These are phyloP conservation scores for Coprinellus aureogranulatus DNA, from an alignment of 768 basidiomycete species.

Conservation along the genomic window DNA sequence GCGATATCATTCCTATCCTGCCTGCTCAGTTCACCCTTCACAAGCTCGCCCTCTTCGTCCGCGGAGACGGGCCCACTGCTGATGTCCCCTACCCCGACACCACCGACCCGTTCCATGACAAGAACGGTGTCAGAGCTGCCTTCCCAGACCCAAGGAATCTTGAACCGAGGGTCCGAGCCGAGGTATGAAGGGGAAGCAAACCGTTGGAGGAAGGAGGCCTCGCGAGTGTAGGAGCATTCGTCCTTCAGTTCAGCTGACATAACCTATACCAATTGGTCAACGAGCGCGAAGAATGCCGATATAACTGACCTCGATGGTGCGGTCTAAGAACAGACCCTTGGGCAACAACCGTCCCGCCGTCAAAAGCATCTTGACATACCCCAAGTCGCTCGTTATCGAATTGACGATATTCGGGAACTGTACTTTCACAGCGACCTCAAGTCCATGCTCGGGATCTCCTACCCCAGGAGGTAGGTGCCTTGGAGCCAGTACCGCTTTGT, in stretches of 20 bases:
- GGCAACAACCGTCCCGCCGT: slow-evolving; percentile 81
- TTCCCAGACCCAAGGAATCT: slow-evolving; percentile 83
- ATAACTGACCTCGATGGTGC: slow-evolving; percentile 66
- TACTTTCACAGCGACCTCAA: slow-evolving; percentile 66
- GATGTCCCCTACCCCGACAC: slow-evolving; percentile 72
- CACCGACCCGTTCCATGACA: slow-evolving; percentile 84
- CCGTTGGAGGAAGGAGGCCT: slow-evolving; percentile 65
- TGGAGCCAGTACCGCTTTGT: slow-evolving; percentile 63
- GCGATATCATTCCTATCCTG: slow-evolving; percentile 79
- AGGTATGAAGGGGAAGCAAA: slow-evolving; percentile 55
- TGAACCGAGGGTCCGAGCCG: slow-evolving; percentile 65
- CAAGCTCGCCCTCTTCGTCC: not conserved
- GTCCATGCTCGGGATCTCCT: slow-evolving; percentile 18
- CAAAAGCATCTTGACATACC: slow-evolving; percentile 80
- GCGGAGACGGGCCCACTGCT: not conserved
- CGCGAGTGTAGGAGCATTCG: slow-evolving; percentile 87
- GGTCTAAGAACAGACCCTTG: slow-evolving; percentile 84
- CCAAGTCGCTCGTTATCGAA: slow-evolving; percentile 84
- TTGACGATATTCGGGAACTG: slow-evolving; percentile 92
- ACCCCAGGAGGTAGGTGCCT: slow-evolving; percentile 52
- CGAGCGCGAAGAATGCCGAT: not conserved
- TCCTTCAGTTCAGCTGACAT: slow-evolving; percentile 88
- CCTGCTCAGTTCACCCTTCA: slow-evolving; percentile 45
- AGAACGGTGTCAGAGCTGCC: slow-evolving; percentile 79
- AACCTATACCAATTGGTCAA: slow-evolving; percentile 48